phyloP scores from a whole-genome alignment of 352 stramenopile species.

The Globisporangium mamillatum region DNA sequence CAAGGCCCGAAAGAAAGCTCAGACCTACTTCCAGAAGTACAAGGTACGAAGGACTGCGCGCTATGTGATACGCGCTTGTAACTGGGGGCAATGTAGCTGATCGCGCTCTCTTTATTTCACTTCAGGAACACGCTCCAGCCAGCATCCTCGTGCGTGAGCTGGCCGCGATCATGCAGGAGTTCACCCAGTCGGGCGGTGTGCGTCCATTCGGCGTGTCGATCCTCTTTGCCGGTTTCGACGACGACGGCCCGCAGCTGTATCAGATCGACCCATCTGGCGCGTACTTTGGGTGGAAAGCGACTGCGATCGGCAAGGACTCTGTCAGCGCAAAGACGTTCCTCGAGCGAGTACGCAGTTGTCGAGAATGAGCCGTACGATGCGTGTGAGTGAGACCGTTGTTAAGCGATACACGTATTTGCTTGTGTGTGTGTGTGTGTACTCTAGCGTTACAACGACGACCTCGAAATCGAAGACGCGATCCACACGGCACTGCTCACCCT shows the following conservation, averaged over 20 bases:
- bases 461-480: constrained; percentile 99
- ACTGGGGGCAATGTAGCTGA: not conserved
- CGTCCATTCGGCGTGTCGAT: constrained; percentile 98
- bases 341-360: constrained; percentile 89
- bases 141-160: constrained; percentile 96
- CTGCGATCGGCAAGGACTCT: constrained; percentile 98
- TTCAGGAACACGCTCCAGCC: constrained; percentile 91
- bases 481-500: constrained; percentile 99
- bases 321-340: constrained; percentile 99
- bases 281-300: constrained; percentile 99
- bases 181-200: constrained; percentile 96
- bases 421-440: not conserved
- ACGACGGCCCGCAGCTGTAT: constrained; percentile 97
- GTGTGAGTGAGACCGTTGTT: constrained; percentile 3
- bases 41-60: constrained; percentile 31
- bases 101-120: not conserved
- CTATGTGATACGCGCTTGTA: not conserved
- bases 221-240: constrained; percentile 97
- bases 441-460: constrained; percentile 93
- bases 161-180: constrained; percentile 99
- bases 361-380: not conserved
- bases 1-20: constrained; percentile 94
- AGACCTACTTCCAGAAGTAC: constrained; percentile 96
- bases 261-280: constrained; percentile 97
- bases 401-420: constrained; percentile 1